Evolutionary conservation across 1,139 yeast genomes (phyloP).

Genomic region (Pichia sp.): DNA sequence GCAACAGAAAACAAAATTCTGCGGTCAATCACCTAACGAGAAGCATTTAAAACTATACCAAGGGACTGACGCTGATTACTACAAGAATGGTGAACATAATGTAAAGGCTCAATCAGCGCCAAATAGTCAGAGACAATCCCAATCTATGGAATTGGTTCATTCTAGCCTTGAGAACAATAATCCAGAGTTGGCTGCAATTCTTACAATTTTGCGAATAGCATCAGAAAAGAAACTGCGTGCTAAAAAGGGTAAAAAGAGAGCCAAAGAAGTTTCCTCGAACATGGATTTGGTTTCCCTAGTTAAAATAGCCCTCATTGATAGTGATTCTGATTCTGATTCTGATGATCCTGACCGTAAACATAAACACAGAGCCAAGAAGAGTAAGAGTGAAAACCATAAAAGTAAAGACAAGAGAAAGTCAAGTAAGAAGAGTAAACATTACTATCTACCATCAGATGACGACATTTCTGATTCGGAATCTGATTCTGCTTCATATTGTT

Average conservation of each 20-base stretch:
- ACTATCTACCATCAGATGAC: too few relatives aligned
- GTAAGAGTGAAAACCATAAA: not conserved
- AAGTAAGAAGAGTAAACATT: not conserved
- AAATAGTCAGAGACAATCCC: too few relatives aligned
- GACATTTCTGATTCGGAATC: too few relatives aligned
- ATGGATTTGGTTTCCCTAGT: constrained; percentile 11
- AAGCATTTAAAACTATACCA: too few relatives aligned
- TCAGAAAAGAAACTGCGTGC: constrained; percentile 7
- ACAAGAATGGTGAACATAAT: too few relatives aligned
- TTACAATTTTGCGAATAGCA: constrained; percentile 5
- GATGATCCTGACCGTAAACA: not conserved
- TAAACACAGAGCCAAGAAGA: constrained; percentile 1
- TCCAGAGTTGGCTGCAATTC: constrained; percentile 8
- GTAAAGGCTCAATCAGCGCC: too few relatives aligned
- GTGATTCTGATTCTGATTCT: not conserved
- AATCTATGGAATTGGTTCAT: not conserved
- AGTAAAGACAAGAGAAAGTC: not conserved
- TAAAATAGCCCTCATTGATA: constrained; percentile 2
- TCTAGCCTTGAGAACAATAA: not conserved
- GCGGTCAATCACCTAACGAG: too few relatives aligned
- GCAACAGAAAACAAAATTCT: too few relatives aligned
- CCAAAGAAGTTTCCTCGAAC: constrained; percentile 1
- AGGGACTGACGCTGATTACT: too few relatives aligned
- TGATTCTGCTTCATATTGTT: too few relatives aligned
- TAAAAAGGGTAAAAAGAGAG: constrained; percentile 10